These are phyloP conservation scores for Pseudozyma tsukubaensis DNA, from an alignment of 1,284 basidiomycete genomes.

Conservation along the genomic window DNA sequence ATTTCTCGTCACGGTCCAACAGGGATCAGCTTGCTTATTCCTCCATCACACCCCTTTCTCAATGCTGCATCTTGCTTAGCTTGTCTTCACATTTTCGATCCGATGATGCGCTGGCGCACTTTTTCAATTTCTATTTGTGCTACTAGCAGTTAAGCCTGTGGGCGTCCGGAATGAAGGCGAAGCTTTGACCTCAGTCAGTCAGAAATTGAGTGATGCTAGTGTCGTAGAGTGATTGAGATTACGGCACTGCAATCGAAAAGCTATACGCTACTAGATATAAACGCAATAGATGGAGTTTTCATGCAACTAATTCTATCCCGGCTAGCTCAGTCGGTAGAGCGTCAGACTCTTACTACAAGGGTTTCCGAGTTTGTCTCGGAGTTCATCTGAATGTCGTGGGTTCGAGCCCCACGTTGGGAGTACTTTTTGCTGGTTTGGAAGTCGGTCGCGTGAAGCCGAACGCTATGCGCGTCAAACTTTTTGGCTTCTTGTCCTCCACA, in stretches of 20 bases:
- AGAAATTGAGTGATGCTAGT: too few relatives aligned
- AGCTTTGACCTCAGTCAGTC: too few relatives aligned
- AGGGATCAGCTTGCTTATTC: neutral
- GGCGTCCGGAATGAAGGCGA: constrained; percentile 14
- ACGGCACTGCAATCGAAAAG: neutral
- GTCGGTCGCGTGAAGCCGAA: constrained; percentile 1
- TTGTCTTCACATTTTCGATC: neutral
- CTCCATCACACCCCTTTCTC: neutral
- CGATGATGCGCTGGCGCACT: neutral
- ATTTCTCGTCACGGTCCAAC: neutral
- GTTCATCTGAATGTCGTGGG: constrained; percentile 66
- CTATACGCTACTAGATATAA: neutral
- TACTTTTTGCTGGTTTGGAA: constrained; percentile 27
- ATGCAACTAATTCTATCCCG: constrained; percentile 48
- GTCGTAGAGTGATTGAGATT: neutral
- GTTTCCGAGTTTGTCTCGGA: constrained; percentile 40
- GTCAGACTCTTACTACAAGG: constrained; percentile 67
- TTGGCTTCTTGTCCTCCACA: neutral
- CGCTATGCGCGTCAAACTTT: neutral
- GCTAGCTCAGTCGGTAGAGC: constrained; percentile 70
- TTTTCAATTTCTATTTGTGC: neutral
- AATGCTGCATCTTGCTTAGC: neutral
- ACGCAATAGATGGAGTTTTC: neutral
- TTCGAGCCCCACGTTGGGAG: constrained; percentile 68
- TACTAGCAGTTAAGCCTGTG: neutral